A percentile compares a stretch with the other conserved stretches of the same genome.
phyloP scores from a whole-genome alignment of 306 rosid genomes.

The Corylus avellana region DNA sequence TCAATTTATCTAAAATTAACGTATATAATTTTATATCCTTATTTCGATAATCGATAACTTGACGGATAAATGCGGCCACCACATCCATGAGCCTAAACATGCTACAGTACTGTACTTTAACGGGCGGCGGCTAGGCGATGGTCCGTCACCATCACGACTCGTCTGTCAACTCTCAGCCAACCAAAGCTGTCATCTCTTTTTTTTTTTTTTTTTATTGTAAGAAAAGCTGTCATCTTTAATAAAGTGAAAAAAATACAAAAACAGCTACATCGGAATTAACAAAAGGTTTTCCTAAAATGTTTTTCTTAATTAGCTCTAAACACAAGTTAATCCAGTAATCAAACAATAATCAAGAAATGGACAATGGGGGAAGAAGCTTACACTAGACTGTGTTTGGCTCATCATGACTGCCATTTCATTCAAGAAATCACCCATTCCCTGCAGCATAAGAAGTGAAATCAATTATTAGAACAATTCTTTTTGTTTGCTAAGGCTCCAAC shows the following conservation, averaged over 20 bases:
- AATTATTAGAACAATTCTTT: conserved; percentile 4
- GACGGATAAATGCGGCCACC: background rate
- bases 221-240: background rate
- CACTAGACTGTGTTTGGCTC: conserved; percentile 74
- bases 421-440: conserved; percentile 96
- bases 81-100: background rate
- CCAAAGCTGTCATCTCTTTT: background rate
- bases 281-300: background rate
- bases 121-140: background rate
- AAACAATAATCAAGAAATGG: conserved; percentile 2
- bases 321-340: background rate
- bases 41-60: too few species aligned
- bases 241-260: background rate
- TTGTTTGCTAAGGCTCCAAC: background rate
- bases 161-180: background rate
- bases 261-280: conserved; percentile 32
- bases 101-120: background rate
- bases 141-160: background rate
- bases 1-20: too few species aligned
- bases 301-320: background rate
- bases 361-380: conserved; percentile 27
- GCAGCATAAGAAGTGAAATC: conserved; percentile 27
- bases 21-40: too few species aligned
- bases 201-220: too few species aligned
- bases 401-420: conserved; percentile 89